Evolutionary conservation across 2,329 filamentous ascomycete species (phyloP), one percentile per base, ranked within the genome.

Genomic region (Elsinoe perseae): DNA sequence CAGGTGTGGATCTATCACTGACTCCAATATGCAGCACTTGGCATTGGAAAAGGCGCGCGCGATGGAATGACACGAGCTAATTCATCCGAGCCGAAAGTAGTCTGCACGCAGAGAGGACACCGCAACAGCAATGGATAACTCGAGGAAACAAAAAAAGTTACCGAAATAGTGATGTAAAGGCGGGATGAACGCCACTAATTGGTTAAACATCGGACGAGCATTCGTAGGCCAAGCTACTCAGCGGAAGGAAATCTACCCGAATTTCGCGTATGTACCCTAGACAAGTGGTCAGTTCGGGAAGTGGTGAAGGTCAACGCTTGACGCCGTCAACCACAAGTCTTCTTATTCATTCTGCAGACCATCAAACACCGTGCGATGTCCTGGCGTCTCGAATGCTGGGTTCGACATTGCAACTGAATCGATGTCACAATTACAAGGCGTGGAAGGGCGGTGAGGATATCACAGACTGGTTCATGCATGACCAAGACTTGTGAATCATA

Each of bases 21-120:
- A 52, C 30, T 38, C 48, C 28, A 18, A 34, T 25, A 36, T 52
- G 30, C 48, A 52, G 48, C 6, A 52, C 48, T 52, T 52, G 48
- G 48, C 48, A 38, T 38, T 30, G 48, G 27, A 30, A 32, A 32
- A 50, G 27, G 44, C 18, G 28, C 32, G n/a, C 12, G 44, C n/a
- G 25, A 50, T 16, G 44, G 25, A 50, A 25, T 30, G 14, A 27
- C 6, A 16, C 25, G 30, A 38, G 10, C 43, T 34, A 28, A 21
- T 32, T 28, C 9, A 44, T 30, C 43, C 43, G 25, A 48, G 46
- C 46, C 14, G 46, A 3, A 34, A n/a, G 25, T 36, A 52, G 38
- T 52, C 48, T 52, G 30, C 30, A 7, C 25, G 25, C 44, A 30
- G 25, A n/a, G 25, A 50, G 44, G 44, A 50, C 44, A 50, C 44